Percentiles rank a stretch among this genome's conserved stretches.
phyloP scores from a whole-genome alignment of 2,329 filamentous ascomycete genomes.

The Pseudogymnoascus sp. region DNA sequence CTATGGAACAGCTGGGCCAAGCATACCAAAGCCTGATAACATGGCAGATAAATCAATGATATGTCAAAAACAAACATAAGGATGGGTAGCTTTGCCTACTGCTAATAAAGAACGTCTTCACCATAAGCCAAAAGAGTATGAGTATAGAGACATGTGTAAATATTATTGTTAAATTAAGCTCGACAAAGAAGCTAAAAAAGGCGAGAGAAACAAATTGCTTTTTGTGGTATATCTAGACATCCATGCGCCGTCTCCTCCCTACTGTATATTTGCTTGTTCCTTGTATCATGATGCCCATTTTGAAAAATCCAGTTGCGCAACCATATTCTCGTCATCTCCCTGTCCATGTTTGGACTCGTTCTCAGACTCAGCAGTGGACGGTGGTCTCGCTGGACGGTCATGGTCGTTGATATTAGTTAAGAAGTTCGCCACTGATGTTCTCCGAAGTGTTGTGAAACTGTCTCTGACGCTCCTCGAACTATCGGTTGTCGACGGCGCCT shows the following conservation, averaged over 20 bases:
- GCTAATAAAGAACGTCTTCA: neutral
- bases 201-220: conserved; percentile 5
- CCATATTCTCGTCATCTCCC: conserved; percentile 25
- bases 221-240: conserved; percentile 11
- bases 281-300: conserved; percentile 23
- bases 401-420: conserved; percentile 52
- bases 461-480: conserved; percentile 46
- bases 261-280: neutral
- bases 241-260: neutral
- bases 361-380: conserved; percentile 51
- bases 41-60: neutral
- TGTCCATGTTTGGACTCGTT: conserved; percentile 22
- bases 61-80: neutral
- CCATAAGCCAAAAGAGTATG: neutral
- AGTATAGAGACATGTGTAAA: neutral
- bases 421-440: conserved; percentile 60
- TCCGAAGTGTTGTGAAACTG: conserved; percentile 52
- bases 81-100: neutral
- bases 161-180: conserved; percentile 7
- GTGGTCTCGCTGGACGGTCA: conserved; percentile 49
- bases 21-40: neutral
- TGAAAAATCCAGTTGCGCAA: conserved; percentile 29
- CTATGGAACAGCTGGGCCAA: neutral
- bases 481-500: conserved; percentile 16
- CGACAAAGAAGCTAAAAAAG: neutral